These are phyloP conservation scores for Striga hermonthica DNA, from an alignment of 305 asterid species.

Conservation along the genomic window DNA sequence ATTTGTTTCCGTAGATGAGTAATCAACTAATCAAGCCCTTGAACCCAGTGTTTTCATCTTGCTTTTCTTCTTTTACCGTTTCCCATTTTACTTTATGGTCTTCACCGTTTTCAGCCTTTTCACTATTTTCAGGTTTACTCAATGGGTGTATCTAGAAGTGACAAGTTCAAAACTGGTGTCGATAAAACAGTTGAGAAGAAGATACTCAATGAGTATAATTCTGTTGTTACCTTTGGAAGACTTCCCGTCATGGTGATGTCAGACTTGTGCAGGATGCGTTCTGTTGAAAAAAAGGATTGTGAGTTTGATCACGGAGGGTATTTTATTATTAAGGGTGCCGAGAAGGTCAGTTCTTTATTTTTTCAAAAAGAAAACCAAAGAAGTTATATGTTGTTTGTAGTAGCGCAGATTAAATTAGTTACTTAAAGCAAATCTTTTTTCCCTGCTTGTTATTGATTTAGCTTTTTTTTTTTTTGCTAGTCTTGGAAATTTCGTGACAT, in stretches of 20 bases:
- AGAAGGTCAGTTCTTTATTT: conserved; percentile 55
- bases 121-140: conserved; percentile 58
- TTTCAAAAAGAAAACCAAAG: background rate
- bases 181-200: conserved; percentile 53
- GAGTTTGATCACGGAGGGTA: conserved; percentile 94
- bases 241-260: conserved; percentile 95
- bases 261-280: conserved; percentile 68
- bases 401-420: too few species aligned
- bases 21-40: background rate
- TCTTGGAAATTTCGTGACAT: conserved; percentile 3
- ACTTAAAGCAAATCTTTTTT: too few species aligned
- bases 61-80: background rate
- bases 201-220: conserved; percentile 35
- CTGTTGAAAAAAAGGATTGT: conserved; percentile 55
- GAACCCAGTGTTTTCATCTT: background rate
- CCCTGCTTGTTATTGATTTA: background rate
- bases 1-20: conserved; percentile 6
- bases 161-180: conserved; percentile 79
- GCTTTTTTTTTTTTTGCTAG: conserved; percentile 8
- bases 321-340: conserved; percentile 92
- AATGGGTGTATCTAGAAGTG: conserved; percentile 56
- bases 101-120: conserved; percentile 21
- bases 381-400: too few species aligned
- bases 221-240: conserved; percentile 55
- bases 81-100: background rate